Percentiles rank a stretch among this genome's conserved stretches.
phyloP scores from a whole-genome alignment of 1,284 basidiomycete genomes.

The Microbotryomycetes sp. region DNA sequence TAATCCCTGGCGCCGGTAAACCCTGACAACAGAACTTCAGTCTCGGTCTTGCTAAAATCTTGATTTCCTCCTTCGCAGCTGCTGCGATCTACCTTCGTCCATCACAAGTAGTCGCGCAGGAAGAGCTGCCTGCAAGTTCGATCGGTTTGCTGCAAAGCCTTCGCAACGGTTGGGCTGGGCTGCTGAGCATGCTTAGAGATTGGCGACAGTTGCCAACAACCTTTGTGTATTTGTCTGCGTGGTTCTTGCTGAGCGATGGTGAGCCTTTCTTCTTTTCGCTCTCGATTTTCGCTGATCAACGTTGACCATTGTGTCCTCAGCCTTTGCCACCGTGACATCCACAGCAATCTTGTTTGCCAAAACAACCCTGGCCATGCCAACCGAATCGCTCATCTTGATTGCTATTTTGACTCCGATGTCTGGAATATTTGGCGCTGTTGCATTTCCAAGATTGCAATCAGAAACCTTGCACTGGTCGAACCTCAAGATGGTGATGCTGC shows the following conservation, averaged over 20 bases:
- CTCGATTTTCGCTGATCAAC: background rate
- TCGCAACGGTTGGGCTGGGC: constrained; percentile 27
- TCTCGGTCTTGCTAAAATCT: no score
- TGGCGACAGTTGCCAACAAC: constrained; percentile 46
- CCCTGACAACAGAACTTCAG: no score
- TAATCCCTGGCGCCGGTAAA: background rate
- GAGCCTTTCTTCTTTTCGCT: background rate
- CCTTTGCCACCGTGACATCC: constrained; percentile 74
- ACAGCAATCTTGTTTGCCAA: constrained; percentile 77
- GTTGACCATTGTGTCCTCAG: constrained; percentile 42
- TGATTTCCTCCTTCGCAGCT: background rate
- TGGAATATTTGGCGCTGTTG: constrained; percentile 66
- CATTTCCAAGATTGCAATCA: constrained; percentile 60
- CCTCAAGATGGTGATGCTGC: constrained; percentile 56
- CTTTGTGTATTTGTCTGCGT: constrained; percentile 77
- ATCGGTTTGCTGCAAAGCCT: no score
- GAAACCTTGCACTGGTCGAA: constrained; percentile 55
- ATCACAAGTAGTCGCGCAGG: background rate
- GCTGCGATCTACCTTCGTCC: background rate
- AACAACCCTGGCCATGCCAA: constrained; percentile 64
- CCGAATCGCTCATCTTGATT: constrained; percentile 63
- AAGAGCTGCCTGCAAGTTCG: background rate
- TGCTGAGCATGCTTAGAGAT: constrained; percentile 22
- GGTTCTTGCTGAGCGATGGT: constrained; percentile 89
- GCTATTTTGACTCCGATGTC: constrained; percentile 56